phyloP scores from a whole-genome alignment of 2,329 filamentous ascomycete genomes.

The Talaromyces sp. region DNA sequence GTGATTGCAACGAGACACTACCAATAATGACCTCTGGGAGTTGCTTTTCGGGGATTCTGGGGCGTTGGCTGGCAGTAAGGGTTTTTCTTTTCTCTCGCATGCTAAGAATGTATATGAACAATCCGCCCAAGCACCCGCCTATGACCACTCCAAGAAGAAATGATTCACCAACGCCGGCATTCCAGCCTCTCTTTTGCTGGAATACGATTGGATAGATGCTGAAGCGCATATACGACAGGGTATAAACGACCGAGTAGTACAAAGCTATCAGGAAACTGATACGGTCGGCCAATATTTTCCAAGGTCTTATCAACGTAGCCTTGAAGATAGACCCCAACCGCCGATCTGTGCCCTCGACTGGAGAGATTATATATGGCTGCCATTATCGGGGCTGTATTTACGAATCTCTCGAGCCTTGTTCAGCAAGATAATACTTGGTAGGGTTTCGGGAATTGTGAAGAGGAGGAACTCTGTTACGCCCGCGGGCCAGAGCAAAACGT shows the following conservation, averaged over 20 bases:
- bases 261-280: slow-evolving; percentile 50
- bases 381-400: not conserved
- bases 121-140: not conserved
- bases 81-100: not conserved
- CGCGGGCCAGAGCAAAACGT: not conserved
- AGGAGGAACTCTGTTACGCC: not conserved
- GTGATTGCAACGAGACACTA: slow-evolving; percentile 62
- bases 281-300: slow-evolving; percentile 50
- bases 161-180: slow-evolving; percentile 47
- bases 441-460: not conserved
- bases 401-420: not conserved
- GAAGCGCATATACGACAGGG: slow-evolving; percentile 7
- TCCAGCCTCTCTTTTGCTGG: slow-evolving; percentile 50
- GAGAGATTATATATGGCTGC: not conserved
- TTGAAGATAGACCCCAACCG: not conserved
- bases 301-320: not conserved
- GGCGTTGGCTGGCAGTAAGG: not conserved
- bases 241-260: slow-evolving; percentile 44
- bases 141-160: slow-evolving; percentile 37
- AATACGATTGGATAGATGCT: slow-evolving; percentile 46
- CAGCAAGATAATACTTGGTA: not conserved
- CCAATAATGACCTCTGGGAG: slow-evolving; percentile 44
- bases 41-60: slow-evolving; percentile 21
- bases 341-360: not conserved
- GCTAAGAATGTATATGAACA: not conserved